phyloP scores from a whole-genome alignment of 257 asterid genomes.

The Orobanche coerulescens region DNA sequence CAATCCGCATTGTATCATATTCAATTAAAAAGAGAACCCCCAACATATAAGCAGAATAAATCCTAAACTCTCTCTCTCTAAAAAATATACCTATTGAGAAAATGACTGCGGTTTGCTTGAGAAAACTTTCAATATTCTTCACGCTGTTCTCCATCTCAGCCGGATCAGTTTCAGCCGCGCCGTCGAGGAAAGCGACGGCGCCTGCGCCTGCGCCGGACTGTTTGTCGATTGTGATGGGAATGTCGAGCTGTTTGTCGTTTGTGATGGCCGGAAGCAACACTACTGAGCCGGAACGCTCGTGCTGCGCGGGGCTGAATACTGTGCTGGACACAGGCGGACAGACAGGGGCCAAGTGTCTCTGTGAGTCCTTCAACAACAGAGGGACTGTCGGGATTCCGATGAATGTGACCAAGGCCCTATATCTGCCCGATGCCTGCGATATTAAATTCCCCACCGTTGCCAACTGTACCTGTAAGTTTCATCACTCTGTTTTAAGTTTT shows the following conservation, averaged over 20 bases:
- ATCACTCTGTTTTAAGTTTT: not conserved
- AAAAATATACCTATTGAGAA: not conserved
- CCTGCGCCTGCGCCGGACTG: constrained; percentile 80
- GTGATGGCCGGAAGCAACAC: constrained; percentile 56
- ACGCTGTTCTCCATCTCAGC: not conserved
- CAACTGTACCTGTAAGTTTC: constrained; percentile 59
- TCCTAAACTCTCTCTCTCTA: too few relatives aligned
- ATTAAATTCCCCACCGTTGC: constrained; percentile 43
- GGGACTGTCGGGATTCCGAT: constrained; percentile 67
- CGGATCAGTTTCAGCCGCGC: constrained; percentile 29
- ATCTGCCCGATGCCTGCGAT: constrained; percentile 76
- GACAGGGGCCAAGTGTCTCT: constrained; percentile 57
- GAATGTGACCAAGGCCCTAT: constrained; percentile 56
- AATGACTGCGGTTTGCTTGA: constrained; percentile 15
- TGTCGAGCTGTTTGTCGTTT: constrained; percentile 66
- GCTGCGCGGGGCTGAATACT: constrained; percentile 67
- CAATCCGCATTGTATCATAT: too few relatives aligned
- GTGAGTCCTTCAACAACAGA: constrained; percentile 65
- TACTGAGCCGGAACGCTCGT: constrained; percentile 45
- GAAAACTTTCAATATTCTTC: not conserved
- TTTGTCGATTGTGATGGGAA: constrained; percentile 38
- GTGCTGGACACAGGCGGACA: constrained; percentile 32
- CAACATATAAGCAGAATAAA: too few relatives aligned
- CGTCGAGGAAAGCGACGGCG: too few relatives aligned
- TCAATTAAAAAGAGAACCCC: too few relatives aligned